A percentile compares a stretch with the other conserved stretches of the same genome.
These are phyloP conservation scores for Taiozyma sp. DNA, from an alignment of 1,139 yeast species.

Conservation along the genomic window DNA sequence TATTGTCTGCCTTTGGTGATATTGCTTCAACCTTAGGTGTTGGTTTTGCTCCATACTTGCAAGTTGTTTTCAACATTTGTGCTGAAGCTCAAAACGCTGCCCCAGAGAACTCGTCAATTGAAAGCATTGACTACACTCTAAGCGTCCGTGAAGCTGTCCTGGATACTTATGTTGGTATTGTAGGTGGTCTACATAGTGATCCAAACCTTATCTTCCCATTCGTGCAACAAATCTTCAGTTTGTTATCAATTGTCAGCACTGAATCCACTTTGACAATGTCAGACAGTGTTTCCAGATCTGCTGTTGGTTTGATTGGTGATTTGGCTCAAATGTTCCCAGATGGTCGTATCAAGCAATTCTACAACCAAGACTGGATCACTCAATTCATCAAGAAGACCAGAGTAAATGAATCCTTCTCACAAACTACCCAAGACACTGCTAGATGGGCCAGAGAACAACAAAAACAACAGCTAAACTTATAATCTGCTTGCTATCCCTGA, in stretches of 20 bases:
- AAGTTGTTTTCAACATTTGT: conserved; percentile 65
- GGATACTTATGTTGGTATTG: conserved; percentile 93
- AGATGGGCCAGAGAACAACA: conserved; percentile 91
- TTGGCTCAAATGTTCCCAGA: conserved; percentile 80
- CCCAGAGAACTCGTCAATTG: conserved; percentile 56
- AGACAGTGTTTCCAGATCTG: conserved; percentile 68
- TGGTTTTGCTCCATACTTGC: conserved; percentile 68
- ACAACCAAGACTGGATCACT: conserved; percentile 70
- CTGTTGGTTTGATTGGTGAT: conserved; percentile 90
- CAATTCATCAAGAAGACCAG: conserved; percentile 73
- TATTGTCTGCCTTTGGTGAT: conserved; percentile 94
- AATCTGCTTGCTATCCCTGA: conserved; percentile 6
- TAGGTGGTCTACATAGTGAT: conserved; percentile 71
- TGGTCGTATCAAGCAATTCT: conserved; percentile 63
- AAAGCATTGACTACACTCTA: conserved; percentile 70
- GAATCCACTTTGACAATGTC: conserved; percentile 55
- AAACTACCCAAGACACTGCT: conserved; percentile 78
- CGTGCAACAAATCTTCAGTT: conserved; percentile 64
- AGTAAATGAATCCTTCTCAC: conserved; percentile 51
- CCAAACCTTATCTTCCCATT: conserved; percentile 66
- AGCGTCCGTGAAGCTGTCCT: conserved; percentile 78
- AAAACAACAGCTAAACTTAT: conserved; percentile 28
- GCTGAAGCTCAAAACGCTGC: conserved; percentile 37
- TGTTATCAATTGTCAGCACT: conserved; percentile 52
- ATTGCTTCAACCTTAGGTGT: conserved; percentile 84